A percentile compares a stretch with the other conserved stretches of the same genome.
Evolutionary conservation across 345 rosid species (phyloP).

Genomic region (Camelina laxa): DNA sequence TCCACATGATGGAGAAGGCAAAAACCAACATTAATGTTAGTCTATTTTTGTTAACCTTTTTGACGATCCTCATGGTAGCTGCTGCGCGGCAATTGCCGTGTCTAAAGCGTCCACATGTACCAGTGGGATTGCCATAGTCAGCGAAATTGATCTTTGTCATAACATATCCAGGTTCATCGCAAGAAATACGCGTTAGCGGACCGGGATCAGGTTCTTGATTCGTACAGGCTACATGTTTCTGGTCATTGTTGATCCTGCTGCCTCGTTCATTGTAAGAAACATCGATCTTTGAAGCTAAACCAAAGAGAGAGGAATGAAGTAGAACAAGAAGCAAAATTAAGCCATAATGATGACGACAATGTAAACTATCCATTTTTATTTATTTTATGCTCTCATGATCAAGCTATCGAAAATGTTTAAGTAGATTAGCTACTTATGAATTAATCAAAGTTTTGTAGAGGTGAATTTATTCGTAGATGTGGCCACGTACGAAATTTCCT

Average conservation of each 20-base stretch:
- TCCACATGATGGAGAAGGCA: neutral
- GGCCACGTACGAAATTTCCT: neutral
- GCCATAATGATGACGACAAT: neutral
- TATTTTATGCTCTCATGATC: neutral
- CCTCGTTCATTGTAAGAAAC: constrained; percentile 7
- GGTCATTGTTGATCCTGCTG: neutral
- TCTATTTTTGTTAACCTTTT: constrained; percentile 15
- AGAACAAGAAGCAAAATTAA: constrained; percentile 24
- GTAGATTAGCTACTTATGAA: neutral
- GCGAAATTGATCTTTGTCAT: constrained; percentile 25
- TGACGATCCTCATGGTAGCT: constrained; percentile 13
- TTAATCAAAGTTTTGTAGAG: constrained; percentile 4
- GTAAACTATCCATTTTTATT: constrained; percentile 24
- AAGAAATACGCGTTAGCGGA: neutral
- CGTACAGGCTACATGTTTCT: neutral
- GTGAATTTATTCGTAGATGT: constrained; percentile 8
- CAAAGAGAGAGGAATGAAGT: constrained; percentile 3
- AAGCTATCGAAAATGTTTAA: neutral
- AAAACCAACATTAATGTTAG: neutral
- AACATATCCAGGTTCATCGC: constrained; percentile 6
- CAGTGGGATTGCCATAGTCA: constrained; percentile 33
- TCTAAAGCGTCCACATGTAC: constrained; percentile 19
- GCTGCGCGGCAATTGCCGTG: constrained; percentile 23
- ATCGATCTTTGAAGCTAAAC: constrained; percentile 11
- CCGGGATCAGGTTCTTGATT: neutral